Conservation (phyloP, 768 basidiomycete species). For the Boletus patriciae region DNA sequence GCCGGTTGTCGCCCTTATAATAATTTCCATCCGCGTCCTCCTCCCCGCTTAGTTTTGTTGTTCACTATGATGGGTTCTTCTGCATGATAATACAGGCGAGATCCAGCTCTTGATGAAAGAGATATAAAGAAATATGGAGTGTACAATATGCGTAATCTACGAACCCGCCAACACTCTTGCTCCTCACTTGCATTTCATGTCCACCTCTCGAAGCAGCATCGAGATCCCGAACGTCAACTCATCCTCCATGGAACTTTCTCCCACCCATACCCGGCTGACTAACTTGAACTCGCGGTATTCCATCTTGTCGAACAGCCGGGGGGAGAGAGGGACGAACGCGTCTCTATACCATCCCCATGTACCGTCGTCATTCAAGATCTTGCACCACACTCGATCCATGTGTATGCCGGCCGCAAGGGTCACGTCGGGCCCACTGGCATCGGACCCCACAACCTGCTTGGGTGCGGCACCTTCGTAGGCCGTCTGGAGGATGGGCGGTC, state of each 20-base stretch:
- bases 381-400: constrained; percentile 23
- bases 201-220: constrained; percentile 42
- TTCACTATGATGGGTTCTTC: no score
- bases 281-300: constrained; percentile 47
- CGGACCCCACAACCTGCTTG: no score
- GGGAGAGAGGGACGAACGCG: constrained; percentile 50
- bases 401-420: constrained; percentile 19
- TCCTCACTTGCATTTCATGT: constrained; percentile 24
- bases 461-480: constrained; percentile 18
- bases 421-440: background rate
- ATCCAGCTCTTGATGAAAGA: background rate
- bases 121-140: no score
- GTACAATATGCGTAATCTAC: background rate
- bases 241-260: constrained; percentile 25
- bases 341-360: constrained; percentile 36
- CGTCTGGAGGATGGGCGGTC: constrained; percentile 9
- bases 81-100: no score
- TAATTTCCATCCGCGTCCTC: no score
- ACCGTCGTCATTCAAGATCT: constrained; percentile 13
- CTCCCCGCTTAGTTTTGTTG: no score
- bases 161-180: no score
- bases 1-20: no score
- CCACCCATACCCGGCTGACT: constrained; percentile 38
- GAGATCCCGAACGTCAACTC: constrained; percentile 42
- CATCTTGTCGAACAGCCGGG: constrained; percentile 44